Evolutionary conservation across 2,329 filamentous ascomycete species (phyloP), one percentile per base, ranked within the genome.

Genomic region (Dryadomyces quercus-mongolicae): DNA sequence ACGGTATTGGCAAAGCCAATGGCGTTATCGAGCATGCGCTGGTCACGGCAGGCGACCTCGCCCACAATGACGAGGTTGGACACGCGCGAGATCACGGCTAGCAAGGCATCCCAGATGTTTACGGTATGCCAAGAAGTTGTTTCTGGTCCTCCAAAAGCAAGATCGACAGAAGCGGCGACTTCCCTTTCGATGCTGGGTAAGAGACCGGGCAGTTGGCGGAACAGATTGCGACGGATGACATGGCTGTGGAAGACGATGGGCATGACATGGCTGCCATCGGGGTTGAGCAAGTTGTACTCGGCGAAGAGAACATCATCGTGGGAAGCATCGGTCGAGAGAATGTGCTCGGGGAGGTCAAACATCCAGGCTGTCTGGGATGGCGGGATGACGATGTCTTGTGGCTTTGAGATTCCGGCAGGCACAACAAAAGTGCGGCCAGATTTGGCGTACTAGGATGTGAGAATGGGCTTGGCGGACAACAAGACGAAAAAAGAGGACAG

Each of bases 1-100:
- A 79, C 70, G 51, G 71, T 71, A 55, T 74, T 70, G 36, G 76
- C 74, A 56, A 80, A 81, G 25, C 64, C 63, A 8, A 74, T 65
- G 60, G 75, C 74, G 53, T 68, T 65, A n/a, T 69, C 61, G 45
- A 80, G 64, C 54, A 76, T 77, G 6, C 65, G 63, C 22, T 68
- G 60, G 56, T 80, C 69, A 31, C 71, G 71, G 60, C 67, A 70
- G 46, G 67, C 51, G 8, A 60, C 62, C 1, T 60, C 56, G 15
- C 73, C 72, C 9, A 73, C 68, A 5, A 75, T 63, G 52, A 75
- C 59, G 16, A 68, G 65, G 60, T 73, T 74, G 1, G 72, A 75
- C 5, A 74, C 65, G 3, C 62, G 63, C 13, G 72, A 70, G 38
- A 74, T 67, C 16, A 76, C 65, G 3, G 59, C 62, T 36, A 74